Base-by-base conservation (phyloP, 2,329 filamentous ascomycete genomes). In the Cercospora janseana region DNA sequence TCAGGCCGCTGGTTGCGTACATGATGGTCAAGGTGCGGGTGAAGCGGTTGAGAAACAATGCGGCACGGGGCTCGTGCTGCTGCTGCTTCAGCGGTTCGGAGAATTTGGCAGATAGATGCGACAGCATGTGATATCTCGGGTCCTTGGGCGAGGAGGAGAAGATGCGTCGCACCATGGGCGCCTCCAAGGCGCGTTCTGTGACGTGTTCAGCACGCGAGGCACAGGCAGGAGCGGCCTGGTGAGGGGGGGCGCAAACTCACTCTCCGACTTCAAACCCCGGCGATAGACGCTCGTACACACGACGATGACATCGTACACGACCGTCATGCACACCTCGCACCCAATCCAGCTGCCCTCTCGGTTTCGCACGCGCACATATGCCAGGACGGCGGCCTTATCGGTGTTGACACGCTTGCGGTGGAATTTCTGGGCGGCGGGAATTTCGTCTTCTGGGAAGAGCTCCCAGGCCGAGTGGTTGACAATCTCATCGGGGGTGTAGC, bases 321-420 rank as follows among this genome's bases (percentile, higher is more conserved):
- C 78, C 4, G 88, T 93, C 67, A 94, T 95, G 68, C 88, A 90
- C 69, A 88, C 93, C 70, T 95, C 89, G 70, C 88, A 93, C 55
- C 81, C 82, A 29, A 92, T 74, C 83, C 86, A 94, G 46, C 78
- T 74, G 12, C 86, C 87, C 62, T 85, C 74, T 37, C 78, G 82
- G 49, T 86, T 81, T 61, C 77, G 79, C 55, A 94, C 80, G 27
- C 82, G 80, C 54, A 84, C 87, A 72, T 94, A 94, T 54, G 88
- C 84, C 51, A 95, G 75, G 13, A 91, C 87, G 3, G 89, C 88
- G 12, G 88, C 89, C 68, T 90, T 93, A 72, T 94, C 89, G 53
- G 92, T 79, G 47, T 81, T 75, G 40, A 94, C 79, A 13, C 87
- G 86, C 44, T 85, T 81, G 59, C 77, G 82, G 69, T 93, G 87